Evolutionary conservation across 2,329 filamentous ascomycete genomes (phyloP).

Genomic region (Epichloe typhina): DNA sequence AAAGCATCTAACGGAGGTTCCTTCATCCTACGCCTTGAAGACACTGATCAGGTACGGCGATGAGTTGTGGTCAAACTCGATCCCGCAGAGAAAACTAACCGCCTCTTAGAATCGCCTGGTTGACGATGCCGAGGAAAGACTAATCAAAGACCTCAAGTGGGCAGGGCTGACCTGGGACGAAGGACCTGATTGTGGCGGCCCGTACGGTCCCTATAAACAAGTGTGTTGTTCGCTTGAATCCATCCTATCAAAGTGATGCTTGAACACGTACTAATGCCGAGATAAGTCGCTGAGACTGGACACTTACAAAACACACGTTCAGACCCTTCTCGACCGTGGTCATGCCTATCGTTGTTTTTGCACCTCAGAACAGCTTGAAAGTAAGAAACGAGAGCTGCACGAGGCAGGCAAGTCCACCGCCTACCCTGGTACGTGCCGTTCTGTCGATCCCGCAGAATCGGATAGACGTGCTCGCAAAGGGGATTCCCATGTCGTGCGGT

Average conservation of each 20-base stretch:
- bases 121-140: slow-evolving; percentile 59
- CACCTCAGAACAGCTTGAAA: slow-evolving; percentile 53
- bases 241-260: neutral
- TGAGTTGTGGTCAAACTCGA: neutral
- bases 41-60: slow-evolving; percentile 72
- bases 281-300: slow-evolving; percentile 67
- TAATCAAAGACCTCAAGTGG: slow-evolving; percentile 77
- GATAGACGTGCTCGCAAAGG: slow-evolving; percentile 54
- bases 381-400: slow-evolving; percentile 50
- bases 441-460: slow-evolving; percentile 53
- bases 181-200: slow-evolving; percentile 71
- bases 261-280: neutral
- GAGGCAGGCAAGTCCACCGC: slow-evolving; percentile 29
- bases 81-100: neutral
- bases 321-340: slow-evolving; percentile 53
- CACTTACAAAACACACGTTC: slow-evolving; percentile 59
- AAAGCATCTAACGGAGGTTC: slow-evolving; percentile 68
- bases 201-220: slow-evolving; percentile 76
- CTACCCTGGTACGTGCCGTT: slow-evolving; percentile 56
- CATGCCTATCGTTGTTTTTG: slow-evolving; percentile 94
- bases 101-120: slow-evolving; percentile 60
- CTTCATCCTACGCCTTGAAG: slow-evolving; percentile 84
- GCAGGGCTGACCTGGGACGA: slow-evolving; percentile 89
- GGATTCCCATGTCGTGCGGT: slow-evolving; percentile 63
- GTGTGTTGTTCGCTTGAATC: slow-evolving; percentile 26